These are phyloP conservation scores for Arabis hirsuta DNA, from an alignment of 345 rosid genomes.

Conservation along the genomic window DNA sequence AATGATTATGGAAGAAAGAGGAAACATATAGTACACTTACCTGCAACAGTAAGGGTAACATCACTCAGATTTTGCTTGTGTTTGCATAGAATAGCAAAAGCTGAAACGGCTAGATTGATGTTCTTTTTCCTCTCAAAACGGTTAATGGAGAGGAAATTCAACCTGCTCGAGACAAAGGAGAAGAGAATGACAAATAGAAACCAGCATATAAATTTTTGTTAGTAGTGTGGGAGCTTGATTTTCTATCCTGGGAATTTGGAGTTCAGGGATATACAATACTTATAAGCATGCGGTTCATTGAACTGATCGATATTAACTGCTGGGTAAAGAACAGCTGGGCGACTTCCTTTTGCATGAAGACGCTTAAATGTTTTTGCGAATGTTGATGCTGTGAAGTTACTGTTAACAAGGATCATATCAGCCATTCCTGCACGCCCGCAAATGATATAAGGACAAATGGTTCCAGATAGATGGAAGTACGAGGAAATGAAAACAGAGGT, in stretches of 20 bases:
- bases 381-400: conserved; percentile 82
- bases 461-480: conserved; percentile 6
- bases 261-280: conserved; percentile 59
- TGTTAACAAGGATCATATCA: conserved; percentile 84
- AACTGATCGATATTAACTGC: conserved; percentile 88
- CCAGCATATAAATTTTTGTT: not conserved
- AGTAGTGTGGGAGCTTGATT: conserved; percentile 5
- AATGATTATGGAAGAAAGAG: conserved; percentile 1
- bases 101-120: conserved; percentile 83
- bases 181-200: conserved; percentile 8
- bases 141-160: conserved; percentile 83
- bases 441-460: conserved; percentile 13
- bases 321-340: conserved; percentile 83
- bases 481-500: conserved; percentile 8
- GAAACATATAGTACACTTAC: conserved; percentile 47
- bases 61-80: conserved; percentile 50
- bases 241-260: conserved; percentile 13
- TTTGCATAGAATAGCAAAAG: conserved; percentile 70
- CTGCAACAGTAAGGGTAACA: conserved; percentile 74
- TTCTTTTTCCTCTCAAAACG: conserved; percentile 94
- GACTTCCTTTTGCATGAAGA: conserved; percentile 71
- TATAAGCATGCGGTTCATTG: conserved; percentile 55
- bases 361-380: conserved; percentile 84
- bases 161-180: conserved; percentile 54
- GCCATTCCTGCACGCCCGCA: conserved; percentile 71